These are phyloP conservation scores for Hypoxylon sp. DNA, from an alignment of 2,329 filamentous ascomycete genomes.

Conservation along the genomic window DNA sequence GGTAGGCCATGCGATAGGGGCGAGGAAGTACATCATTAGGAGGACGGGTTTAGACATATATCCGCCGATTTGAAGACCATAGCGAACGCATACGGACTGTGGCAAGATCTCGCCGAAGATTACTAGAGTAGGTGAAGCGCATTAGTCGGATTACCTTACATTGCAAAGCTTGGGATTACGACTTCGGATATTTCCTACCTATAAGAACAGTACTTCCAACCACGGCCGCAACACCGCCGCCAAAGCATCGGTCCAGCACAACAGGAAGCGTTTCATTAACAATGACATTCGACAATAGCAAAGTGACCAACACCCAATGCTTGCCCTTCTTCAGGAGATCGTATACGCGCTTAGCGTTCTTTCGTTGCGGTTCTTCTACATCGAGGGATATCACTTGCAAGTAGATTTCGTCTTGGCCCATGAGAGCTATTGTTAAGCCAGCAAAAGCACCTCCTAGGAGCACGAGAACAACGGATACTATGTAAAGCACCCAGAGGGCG, in stretches of 20 bases:
- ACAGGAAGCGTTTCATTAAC: slow-evolving; percentile 98
- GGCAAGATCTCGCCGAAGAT: slow-evolving; percentile 98
- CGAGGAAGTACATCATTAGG: slow-evolving; percentile 89
- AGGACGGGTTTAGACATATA: slow-evolving; percentile 93
- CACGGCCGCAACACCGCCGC: slow-evolving; percentile 94
- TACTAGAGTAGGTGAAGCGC: slow-evolving; percentile 66
- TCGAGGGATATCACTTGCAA: slow-evolving; percentile 93
- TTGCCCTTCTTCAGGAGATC: slow-evolving; percentile 87
- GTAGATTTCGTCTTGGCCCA: slow-evolving; percentile 92
- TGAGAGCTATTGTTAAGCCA: slow-evolving; percentile 86
- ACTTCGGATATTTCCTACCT: slow-evolving; percentile 68
- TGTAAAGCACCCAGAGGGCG: slow-evolving; percentile 83
- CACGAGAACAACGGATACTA: slow-evolving; percentile 83
- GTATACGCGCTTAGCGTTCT: slow-evolving; percentile 85
- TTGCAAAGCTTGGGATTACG: neutral
- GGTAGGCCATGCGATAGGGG: slow-evolving; percentile 91
- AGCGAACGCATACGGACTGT: slow-evolving; percentile 96
- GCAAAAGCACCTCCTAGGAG: slow-evolving; percentile 93
- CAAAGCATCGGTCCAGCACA: slow-evolving; percentile 91
- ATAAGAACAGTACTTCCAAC: slow-evolving; percentile 94
- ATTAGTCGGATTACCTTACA: slow-evolving; percentile 41
- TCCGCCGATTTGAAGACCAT: slow-evolving; percentile 93
- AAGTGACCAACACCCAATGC: slow-evolving; percentile 96
- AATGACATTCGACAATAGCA: slow-evolving; percentile 95
- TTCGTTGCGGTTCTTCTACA: slow-evolving; percentile 85